Base-by-base conservation (phyloP, 2,329 filamentous ascomycete genomes). In the Thermoascus crustaceus region DNA sequence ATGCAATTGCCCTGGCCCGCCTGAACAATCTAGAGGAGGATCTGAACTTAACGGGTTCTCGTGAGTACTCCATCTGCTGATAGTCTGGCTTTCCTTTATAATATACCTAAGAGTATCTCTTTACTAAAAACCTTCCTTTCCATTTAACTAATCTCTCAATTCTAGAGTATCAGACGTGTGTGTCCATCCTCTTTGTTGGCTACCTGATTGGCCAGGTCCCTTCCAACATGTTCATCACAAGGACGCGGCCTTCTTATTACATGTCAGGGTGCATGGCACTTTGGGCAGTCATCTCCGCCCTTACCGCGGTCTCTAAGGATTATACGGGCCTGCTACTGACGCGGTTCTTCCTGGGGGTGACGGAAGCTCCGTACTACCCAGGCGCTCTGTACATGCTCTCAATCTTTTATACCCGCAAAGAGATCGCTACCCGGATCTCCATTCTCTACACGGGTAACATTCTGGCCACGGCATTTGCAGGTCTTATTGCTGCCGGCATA, bases 311-410 rank as follows among this genome's bases (percentile, higher is more conserved):
- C 18, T 26, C 27, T 9, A 21, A 30, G 7, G 32, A 32, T 24
- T 38, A 33, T 25, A 34, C 30, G 19, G 40, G 40, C 7, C 39
- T 40, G 18, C 32, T 40, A 13, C 27, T 37, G 6, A 35, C 37
- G 9, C 37, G 37, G 3, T 42, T 40, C 30, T 40, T 84, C 2
- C 66, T 85, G 3, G 80, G 81, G 25, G 43, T 79, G 2, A 67
- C 83, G 17, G 80, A 85, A 53, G 73, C 57, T 11, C 61, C 78
- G 0, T 82, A 80, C 60, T 83, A 82, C 56, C 78, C 78, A 1
- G 72, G 72, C 39, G 77, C 73, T 33, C 76, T 80, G 0, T 83
- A 82, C 47, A 62, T 84, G 3, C 68, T 84, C 17, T 78, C 73
- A 43, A 82, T 76, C 10, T 84, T 78, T 77, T 82, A 80, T 50